A percentile compares a stretch with the other conserved stretches of the same genome.
These are phyloP conservation scores for Pezicula rhizophila DNA, from an alignment of 2,329 filamentous ascomycete genomes.

Conservation along the genomic window DNA sequence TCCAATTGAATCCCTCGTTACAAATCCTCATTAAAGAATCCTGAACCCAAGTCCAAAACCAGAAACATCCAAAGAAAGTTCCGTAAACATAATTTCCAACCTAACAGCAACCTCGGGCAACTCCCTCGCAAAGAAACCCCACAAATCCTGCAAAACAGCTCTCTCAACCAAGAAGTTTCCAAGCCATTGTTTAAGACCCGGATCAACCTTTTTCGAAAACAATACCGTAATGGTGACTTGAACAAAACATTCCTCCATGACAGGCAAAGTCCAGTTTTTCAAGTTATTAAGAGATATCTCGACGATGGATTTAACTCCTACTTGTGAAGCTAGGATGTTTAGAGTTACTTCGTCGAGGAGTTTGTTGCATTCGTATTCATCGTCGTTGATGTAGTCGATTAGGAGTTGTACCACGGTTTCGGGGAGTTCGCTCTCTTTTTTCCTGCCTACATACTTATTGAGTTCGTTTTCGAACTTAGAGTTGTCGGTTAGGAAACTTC, in stretches of 20 bases:
- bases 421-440: slow-evolving; percentile 18
- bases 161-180: too few species aligned
- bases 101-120: too few species aligned
- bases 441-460: slow-evolving; percentile 19
- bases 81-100: too few species aligned
- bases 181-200: too few species aligned
- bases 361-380: slow-evolving; percentile 9
- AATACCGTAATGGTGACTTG: slow-evolving; percentile 7
- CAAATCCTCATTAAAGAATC: slow-evolving; percentile 6
- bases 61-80: too few species aligned
- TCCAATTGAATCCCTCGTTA: too few species aligned
- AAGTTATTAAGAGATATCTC: slow-evolving; percentile 12
- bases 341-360: slow-evolving; percentile 21
- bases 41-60: slow-evolving; percentile 2
- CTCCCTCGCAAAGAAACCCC: slow-evolving; percentile 1
- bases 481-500: slow-evolving; percentile 17
- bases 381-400: slow-evolving; percentile 21
- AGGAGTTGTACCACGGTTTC: slow-evolving; percentile 16
- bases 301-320: slow-evolving; percentile 13
- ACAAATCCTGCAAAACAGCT: too few species aligned
- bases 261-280: slow-evolving; percentile 6
- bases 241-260: not conserved
- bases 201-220: slow-evolving; percentile 12
- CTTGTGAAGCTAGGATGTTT: slow-evolving; percentile 15
- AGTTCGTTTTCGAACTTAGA: slow-evolving; percentile 22